Conservation (phyloP, 139 green algal genomes). For the Chlorokybus atmophyticus region DNA sequence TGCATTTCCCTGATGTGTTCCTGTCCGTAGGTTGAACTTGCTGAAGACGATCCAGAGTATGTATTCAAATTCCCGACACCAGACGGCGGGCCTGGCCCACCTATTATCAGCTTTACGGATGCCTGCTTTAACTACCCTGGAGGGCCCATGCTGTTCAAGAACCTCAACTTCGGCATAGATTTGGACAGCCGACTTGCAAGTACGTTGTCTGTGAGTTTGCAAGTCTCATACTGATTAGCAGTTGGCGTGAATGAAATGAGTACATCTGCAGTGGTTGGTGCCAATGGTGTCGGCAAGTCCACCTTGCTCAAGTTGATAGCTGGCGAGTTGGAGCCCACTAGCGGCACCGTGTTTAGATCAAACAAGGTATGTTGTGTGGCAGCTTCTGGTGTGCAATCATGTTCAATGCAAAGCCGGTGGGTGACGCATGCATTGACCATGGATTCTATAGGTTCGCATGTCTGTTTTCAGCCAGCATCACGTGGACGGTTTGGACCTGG, state of each 20-base stretch:
- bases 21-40: too few relatives aligned
- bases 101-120: slow-evolving; percentile 61
- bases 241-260: neutral
- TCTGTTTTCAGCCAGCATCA: slow-evolving; percentile 91
- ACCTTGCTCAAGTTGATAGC: slow-evolving; percentile 78
- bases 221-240: neutral
- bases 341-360: slow-evolving; percentile 32
- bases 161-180: slow-evolving; percentile 78
- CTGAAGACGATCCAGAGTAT: too few relatives aligned
- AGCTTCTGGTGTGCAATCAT: neutral
- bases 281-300: slow-evolving; percentile 76
- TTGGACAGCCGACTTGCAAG: slow-evolving; percentile 59
- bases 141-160: slow-evolving; percentile 42
- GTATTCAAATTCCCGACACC: slow-evolving; percentile 53
- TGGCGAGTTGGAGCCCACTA: slow-evolving; percentile 28
- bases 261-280: slow-evolving; percentile 50
- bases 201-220: neutral
- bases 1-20: slow-evolving; percentile 6
- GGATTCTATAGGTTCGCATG: slow-evolving; percentile 48
- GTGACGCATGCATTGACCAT: too few relatives aligned
- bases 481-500: slow-evolving; percentile 86
- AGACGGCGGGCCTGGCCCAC: slow-evolving; percentile 35
- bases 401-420: neutral
- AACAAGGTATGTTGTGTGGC: slow-evolving; percentile 20
- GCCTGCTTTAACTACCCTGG: slow-evolving; percentile 57